A percentile compares a stretch with the other conserved stretches of the same genome.
Evolutionary conservation across 2,329 filamentous ascomycete genomes (phyloP).

Genomic region (Colletotrichum chrysophilum): DNA sequence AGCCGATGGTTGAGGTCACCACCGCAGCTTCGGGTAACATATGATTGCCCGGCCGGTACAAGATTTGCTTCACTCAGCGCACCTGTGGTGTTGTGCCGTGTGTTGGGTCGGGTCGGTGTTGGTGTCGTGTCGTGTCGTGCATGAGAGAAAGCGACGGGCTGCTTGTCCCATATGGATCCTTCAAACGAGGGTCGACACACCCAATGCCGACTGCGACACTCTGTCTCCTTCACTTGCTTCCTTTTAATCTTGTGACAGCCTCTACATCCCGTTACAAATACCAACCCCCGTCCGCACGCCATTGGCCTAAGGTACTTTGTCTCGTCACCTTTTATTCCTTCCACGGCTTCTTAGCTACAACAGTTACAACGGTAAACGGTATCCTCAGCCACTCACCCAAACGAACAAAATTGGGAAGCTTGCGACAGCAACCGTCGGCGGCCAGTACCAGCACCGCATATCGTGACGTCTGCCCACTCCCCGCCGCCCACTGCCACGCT

Average conservation of each 20-base stretch:
- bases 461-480: not conserved
- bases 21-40: not conserved
- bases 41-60: not conserved
- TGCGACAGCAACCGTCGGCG: not conserved
- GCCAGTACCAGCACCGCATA: not conserved
- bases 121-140: constrained; percentile 5
- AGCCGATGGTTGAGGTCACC: not conserved
- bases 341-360: not conserved
- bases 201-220: constrained; percentile 13
- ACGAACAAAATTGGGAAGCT: not conserved
- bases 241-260: constrained; percentile 16
- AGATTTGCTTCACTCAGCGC: not conserved
- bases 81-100: not conserved
- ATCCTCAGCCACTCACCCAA: not conserved
- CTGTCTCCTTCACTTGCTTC: not conserved
- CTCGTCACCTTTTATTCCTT: not conserved
- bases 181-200: constrained; percentile 16
- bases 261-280: constrained; percentile 18
- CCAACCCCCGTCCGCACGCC: not conserved
- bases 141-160: constrained; percentile 7
- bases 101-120: not conserved
- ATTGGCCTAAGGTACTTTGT: not conserved
- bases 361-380: not conserved
- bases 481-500: not conserved
- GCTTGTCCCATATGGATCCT: constrained; percentile 12